These are phyloP conservation scores for Paramecium primaurelia DNA, from an alignment of 73 alveolate genomes.

Conservation along the genomic window DNA sequence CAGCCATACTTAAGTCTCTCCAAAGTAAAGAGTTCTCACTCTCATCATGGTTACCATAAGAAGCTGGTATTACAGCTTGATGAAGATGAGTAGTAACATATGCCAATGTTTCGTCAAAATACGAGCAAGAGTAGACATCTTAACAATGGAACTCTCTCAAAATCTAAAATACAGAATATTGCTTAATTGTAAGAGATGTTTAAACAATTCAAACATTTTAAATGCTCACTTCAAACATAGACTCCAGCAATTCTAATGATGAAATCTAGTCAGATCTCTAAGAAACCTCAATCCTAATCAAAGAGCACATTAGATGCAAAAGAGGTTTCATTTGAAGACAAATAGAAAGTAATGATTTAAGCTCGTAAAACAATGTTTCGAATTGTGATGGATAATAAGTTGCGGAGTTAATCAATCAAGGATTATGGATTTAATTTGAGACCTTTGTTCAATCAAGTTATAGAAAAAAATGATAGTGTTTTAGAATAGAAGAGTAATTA, in stretches of 20 bases:
- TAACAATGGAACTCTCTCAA: background rate
- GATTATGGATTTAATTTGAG: constrained; percentile 3
- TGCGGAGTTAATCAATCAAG: background rate
- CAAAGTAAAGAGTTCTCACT: background rate
- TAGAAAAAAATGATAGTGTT: background rate
- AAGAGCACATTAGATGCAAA: background rate
- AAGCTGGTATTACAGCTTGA: background rate
- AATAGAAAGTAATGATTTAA: background rate
- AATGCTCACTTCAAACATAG: background rate
- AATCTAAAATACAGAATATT: background rate
- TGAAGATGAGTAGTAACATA: background rate
- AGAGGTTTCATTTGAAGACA: background rate
- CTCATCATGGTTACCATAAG: background rate
- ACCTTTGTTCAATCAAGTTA: background rate
- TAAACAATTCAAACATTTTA: background rate
- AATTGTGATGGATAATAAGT: constrained; percentile 10
- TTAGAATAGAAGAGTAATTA: background rate
- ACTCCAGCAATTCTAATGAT: background rate
- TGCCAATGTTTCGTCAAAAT: background rate
- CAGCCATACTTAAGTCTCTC: background rate
- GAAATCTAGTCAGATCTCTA: background rate
- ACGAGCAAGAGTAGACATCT: background rate
- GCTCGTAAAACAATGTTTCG: background rate
- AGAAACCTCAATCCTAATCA: background rate
- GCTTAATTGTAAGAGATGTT: background rate